These are phyloP conservation scores for Lunularia cruciata DNA, from an alignment of 225 moss, liverwort and hornwort species.

Conservation along the genomic window DNA sequence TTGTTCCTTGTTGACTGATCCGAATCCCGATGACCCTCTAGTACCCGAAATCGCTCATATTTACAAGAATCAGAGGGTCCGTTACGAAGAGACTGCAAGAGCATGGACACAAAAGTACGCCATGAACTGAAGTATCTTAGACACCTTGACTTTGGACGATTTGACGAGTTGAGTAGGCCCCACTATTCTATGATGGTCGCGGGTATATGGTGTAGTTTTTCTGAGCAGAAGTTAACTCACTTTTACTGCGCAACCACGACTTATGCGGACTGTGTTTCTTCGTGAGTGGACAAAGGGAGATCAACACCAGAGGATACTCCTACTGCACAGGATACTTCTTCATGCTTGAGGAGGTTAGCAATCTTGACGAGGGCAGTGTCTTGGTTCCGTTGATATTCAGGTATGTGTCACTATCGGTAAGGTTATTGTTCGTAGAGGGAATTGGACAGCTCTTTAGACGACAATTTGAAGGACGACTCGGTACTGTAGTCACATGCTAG, in stretches of 20 bases:
- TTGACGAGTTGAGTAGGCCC: slow-evolving; percentile 17
- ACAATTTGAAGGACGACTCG: background rate
- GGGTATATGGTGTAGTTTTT: slow-evolving; percentile 10
- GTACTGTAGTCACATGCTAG: background rate
- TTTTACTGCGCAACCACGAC: background rate
- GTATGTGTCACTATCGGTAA: slow-evolving; percentile 1
- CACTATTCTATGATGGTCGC: background rate
- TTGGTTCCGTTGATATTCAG: background rate
- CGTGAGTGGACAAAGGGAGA: slow-evolving; percentile 1
- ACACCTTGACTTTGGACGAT: background rate
- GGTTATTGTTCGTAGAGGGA: background rate
- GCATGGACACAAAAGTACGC: slow-evolving; percentile 51
- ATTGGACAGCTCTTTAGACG: background rate
- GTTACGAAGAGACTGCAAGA: slow-evolving; percentile 50
- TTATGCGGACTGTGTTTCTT: background rate
- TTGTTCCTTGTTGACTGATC: slow-evolving; percentile 49
- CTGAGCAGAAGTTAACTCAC: background rate
- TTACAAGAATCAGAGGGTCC: slow-evolving; percentile 50
- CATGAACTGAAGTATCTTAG: slow-evolving; percentile 35
- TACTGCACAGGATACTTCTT: slow-evolving; percentile 8
- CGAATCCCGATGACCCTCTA: slow-evolving; percentile 54
- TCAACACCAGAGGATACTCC: background rate
- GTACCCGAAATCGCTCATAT: slow-evolving; percentile 51
- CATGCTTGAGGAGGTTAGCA: slow-evolving; percentile 14
- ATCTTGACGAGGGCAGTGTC: slow-evolving; percentile 7